These are phyloP conservation scores for Verbena officinalis DNA, from an alignment of 257 asterid species.

Conservation along the genomic window DNA sequence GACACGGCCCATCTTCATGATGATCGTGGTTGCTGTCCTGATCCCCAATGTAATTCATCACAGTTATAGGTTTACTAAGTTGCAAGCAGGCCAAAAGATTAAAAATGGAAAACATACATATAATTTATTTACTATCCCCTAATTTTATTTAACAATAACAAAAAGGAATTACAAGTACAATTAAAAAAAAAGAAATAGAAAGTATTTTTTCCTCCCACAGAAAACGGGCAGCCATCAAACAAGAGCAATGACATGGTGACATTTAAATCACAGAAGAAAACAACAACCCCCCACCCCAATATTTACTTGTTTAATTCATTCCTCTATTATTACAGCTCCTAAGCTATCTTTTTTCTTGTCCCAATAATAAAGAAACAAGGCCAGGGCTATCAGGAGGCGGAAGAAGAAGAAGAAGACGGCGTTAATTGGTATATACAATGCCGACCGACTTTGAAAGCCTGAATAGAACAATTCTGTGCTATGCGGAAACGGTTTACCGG, in stretches of 20 bases:
- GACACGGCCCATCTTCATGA: too few species aligned
- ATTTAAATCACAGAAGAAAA: too few species aligned
- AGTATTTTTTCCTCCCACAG: slow-evolving; percentile 13
- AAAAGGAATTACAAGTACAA: not conserved
- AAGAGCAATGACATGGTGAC: not conserved
- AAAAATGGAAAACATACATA: too few species aligned
- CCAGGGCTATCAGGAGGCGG: slow-evolving; percentile 33
- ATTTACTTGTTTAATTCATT: slow-evolving; percentile 17
- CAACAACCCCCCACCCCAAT: too few species aligned
- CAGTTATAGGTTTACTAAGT: too few species aligned
- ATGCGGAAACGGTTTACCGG: slow-evolving; percentile 73
- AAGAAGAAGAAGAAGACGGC: slow-evolving; percentile 36
- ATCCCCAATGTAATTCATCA: too few species aligned
- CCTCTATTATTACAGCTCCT: not conserved
- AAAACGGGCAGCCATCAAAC: slow-evolving; percentile 38
- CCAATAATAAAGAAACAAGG: not conserved
- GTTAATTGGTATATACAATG: slow-evolving; percentile 25
- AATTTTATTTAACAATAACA: not conserved
- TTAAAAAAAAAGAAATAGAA: not conserved
- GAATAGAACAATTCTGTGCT: slow-evolving; percentile 55
- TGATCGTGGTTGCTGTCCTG: too few species aligned
- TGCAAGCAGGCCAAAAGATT: too few species aligned
- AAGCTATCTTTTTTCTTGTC: too few species aligned
- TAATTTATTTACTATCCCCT: not conserved
- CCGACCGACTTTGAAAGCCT: slow-evolving; percentile 41